phyloP scores from a whole-genome alignment of 2,329 filamentous ascomycete species.

The Cucurbitaria berberidis region DNA sequence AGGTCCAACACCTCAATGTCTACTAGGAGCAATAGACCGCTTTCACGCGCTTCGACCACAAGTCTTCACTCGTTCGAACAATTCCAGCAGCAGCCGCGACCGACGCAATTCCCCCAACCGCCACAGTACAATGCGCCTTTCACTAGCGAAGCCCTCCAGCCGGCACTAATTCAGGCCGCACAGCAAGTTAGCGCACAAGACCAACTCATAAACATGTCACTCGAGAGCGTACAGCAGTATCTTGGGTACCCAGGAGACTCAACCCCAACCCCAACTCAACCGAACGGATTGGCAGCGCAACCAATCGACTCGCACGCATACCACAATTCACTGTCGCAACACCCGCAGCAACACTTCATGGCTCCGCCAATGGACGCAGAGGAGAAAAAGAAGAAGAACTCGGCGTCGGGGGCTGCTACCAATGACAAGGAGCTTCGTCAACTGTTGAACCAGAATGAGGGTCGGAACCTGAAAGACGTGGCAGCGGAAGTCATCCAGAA shows the following conservation, averaged over 20 bases:
- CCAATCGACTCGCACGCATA: constrained; percentile 39
- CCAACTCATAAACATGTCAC: constrained; percentile 33
- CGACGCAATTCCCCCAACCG: constrained; percentile 23
- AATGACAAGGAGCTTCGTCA: constrained; percentile 83
- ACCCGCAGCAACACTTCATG: constrained; percentile 33
- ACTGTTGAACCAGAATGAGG: constrained; percentile 72
- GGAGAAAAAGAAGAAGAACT: constrained; percentile 61
- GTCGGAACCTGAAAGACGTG: constrained; percentile 72
- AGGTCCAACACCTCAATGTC: constrained; percentile 55
- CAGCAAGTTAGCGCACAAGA: constrained; percentile 47
- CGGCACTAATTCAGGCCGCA: constrained; percentile 44
- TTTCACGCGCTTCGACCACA: constrained; percentile 57
- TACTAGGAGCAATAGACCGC: constrained; percentile 52
- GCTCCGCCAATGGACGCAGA: constrained; percentile 44
- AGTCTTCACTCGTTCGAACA: constrained; percentile 52
- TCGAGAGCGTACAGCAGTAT: constrained; percentile 45
- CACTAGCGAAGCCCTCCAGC: constrained; percentile 37
- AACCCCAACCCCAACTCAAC: constrained; percentile 19
- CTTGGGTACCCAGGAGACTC: constrained; percentile 36
- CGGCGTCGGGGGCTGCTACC: constrained; percentile 73
- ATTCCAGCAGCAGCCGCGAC: constrained; percentile 31
- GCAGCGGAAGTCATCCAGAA: constrained; percentile 78
- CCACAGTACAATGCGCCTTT: constrained; percentile 39
- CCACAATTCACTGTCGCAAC: constrained; percentile 35
- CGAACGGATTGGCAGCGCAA: constrained; percentile 30